phyloP scores from a whole-genome alignment of 2,329 filamentous ascomycete genomes.

The Ascochyta koolunga region DNA sequence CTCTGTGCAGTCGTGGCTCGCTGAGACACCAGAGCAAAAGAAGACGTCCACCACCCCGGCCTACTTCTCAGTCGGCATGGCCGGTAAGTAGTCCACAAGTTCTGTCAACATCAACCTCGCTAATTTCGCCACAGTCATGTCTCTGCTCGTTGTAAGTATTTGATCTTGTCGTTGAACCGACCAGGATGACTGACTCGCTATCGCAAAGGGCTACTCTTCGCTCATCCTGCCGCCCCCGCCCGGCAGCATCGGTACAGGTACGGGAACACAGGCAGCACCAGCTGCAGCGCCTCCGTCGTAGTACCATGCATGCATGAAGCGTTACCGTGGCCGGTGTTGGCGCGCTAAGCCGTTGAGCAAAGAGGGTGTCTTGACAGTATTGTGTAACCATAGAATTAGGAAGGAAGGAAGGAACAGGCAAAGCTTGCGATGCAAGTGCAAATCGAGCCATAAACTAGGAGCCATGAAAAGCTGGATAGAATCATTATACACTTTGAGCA shows the following conservation, averaged over 20 bases:
- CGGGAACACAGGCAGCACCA: slow-evolving; percentile 57
- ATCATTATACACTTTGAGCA: slow-evolving; percentile 4
- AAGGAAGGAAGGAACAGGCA: neutral
- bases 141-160: slow-evolving; percentile 52
- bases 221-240: slow-evolving; percentile 66
- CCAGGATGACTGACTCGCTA: slow-evolving; percentile 20
- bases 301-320: slow-evolving; percentile 16
- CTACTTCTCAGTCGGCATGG: slow-evolving; percentile 79
- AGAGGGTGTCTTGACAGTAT: slow-evolving; percentile 22
- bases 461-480: neutral
- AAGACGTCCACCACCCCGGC: slow-evolving; percentile 71
- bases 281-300: slow-evolving; percentile 54
- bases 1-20: slow-evolving; percentile 76
- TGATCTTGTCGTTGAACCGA: neutral
- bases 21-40: slow-evolving; percentile 71
- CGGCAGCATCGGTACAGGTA: slow-evolving; percentile 38
- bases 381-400: slow-evolving; percentile 23
- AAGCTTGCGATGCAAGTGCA: neutral
- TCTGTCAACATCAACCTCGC: neutral
- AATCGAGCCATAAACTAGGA: neutral
- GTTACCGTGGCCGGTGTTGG: slow-evolving; percentile 7
- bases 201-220: slow-evolving; percentile 64
- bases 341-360: slow-evolving; percentile 15
- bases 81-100: slow-evolving; percentile 61
- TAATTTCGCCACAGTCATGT: slow-evolving; percentile 48